Percentiles rank a stretch among this genome's conserved stretches.
These are phyloP conservation scores for Colletotrichum liaoningense DNA, from an alignment of 2,329 filamentous ascomycete genomes.

Conservation along the genomic window DNA sequence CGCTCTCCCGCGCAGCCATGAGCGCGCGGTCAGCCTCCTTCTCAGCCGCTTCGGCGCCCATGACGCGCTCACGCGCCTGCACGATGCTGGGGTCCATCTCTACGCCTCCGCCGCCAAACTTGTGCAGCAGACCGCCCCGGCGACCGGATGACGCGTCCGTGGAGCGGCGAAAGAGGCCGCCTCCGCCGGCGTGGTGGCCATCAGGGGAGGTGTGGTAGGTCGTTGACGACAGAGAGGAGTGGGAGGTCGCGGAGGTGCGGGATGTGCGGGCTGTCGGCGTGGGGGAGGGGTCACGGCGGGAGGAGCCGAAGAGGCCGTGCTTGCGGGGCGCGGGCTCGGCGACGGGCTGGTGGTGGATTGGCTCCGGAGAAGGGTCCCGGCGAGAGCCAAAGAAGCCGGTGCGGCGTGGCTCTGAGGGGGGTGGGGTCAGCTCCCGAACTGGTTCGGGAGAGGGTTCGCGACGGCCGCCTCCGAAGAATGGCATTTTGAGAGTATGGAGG, in stretches of 20 bases:
- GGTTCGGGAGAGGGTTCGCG: constrained; percentile 46
- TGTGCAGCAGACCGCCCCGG: constrained; percentile 53
- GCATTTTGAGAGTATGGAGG: constrained; percentile 34
- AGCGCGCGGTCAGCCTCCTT: constrained; percentile 73
- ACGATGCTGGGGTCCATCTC: constrained; percentile 72
- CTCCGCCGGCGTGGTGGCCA: constrained; percentile 30
- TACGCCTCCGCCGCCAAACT: constrained; percentile 55
- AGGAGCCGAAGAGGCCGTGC: constrained; percentile 50
- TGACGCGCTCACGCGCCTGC: constrained; percentile 70
- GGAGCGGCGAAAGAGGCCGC: constrained; percentile 42
- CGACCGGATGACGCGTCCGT: constrained; percentile 44
- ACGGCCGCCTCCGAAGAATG: constrained; percentile 42
- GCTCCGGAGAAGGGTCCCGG: constrained; percentile 43
- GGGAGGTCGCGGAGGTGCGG: constrained; percentile 39
- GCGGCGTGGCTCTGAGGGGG: constrained; percentile 37
- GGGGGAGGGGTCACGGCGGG: constrained; percentile 42
- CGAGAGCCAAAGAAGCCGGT: constrained; percentile 39
- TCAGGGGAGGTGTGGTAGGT: constrained; percentile 40
- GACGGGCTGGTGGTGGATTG: constrained; percentile 43
- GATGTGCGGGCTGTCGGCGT: constrained; percentile 40
- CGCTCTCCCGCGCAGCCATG: constrained; percentile 66
- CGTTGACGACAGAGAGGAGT: constrained; percentile 34
- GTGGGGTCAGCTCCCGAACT: constrained; percentile 43
- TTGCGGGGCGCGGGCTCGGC: constrained; percentile 40
- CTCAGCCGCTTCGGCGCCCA: constrained; percentile 72